These are phyloP conservation scores for Aspergillus affinis DNA, from an alignment of 495 filamentous ascomycete species.

Conservation along the genomic window DNA sequence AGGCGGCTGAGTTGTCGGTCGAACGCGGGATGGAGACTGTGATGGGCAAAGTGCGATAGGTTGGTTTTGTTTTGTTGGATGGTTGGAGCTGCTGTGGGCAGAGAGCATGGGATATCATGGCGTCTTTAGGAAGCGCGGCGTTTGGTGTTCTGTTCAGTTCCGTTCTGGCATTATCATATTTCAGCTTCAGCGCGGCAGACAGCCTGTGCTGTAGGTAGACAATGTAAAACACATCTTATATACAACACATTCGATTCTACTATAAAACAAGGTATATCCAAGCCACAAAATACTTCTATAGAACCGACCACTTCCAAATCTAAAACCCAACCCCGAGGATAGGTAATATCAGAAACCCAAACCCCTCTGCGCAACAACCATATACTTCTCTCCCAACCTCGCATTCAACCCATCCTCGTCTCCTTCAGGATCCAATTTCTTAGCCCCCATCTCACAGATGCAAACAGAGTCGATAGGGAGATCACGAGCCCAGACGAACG, in stretches of 20 bases:
- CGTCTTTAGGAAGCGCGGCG: slow-evolving; percentile 21
- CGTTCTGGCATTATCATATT: not conserved
- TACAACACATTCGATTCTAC: not conserved
- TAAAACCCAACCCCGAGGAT: not conserved
- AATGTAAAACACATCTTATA: not conserved
- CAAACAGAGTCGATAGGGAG: slow-evolving; percentile 61
- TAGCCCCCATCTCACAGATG: slow-evolving; percentile 79
- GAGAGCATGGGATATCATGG: not conserved
- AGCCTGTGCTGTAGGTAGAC: not conserved
- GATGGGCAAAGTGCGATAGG: slow-evolving; percentile 84
- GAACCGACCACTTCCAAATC: not conserved
- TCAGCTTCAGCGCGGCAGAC: too few species aligned
- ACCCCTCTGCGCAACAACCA: slow-evolving; percentile 36
- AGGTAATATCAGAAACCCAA: slow-evolving; percentile 17
- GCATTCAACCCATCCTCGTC: slow-evolving; percentile 29
- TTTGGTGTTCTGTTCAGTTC: slow-evolving; percentile 15
- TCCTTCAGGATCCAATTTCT: slow-evolving; percentile 45
- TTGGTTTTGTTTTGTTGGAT: not conserved
- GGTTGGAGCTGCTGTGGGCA: not conserved
- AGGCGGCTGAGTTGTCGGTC: slow-evolving; percentile 79
- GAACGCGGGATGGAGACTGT: slow-evolving; percentile 80
- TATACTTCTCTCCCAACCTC: slow-evolving; percentile 45
- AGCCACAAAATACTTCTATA: not conserved
- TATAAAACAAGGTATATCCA: not conserved
- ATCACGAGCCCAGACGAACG: slow-evolving; percentile 60